Conservation (phyloP, 495 filamentous ascomycete genomes). For the Entonaema liquescens region DNA sequence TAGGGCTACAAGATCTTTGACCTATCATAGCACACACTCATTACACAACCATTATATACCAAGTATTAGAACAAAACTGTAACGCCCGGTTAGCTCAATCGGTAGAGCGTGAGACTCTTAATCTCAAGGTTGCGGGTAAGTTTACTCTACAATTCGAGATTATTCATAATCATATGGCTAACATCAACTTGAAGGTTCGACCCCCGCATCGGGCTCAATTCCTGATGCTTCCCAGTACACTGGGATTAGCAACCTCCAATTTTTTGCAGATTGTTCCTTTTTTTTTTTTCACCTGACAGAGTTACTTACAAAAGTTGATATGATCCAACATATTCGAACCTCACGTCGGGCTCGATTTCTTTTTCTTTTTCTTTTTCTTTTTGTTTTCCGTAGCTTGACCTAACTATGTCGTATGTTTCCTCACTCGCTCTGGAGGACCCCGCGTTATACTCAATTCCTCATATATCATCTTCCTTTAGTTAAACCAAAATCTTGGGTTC, state of each 20-base stretch:
- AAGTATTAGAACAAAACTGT: too few relatives aligned
- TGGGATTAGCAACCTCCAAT: slow-evolving; percentile 1
- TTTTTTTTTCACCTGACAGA: background rate
- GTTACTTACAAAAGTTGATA: background rate
- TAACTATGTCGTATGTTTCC: background rate
- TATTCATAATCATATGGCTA: background rate
- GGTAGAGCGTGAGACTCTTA: slow-evolving; percentile 88
- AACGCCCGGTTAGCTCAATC: slow-evolving; percentile 75
- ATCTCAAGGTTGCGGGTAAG: slow-evolving; percentile 72
- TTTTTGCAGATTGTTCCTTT: slow-evolving; percentile 13
- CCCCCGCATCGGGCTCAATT: slow-evolving; percentile 52
- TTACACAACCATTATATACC: background rate
- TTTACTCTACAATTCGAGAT: background rate
- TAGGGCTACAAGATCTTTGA: background rate
- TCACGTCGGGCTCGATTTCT: background rate
- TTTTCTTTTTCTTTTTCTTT: background rate
- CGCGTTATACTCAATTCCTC: background rate
- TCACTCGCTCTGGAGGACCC: background rate
- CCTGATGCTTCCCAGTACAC: slow-evolving; percentile 40
- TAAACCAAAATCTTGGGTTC: too few relatives aligned
- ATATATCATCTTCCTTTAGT: background rate
- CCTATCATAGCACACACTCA: background rate
- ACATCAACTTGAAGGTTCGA: slow-evolving; percentile 31
- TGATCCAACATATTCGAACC: background rate
- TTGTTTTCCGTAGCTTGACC: too few relatives aligned